Conservation (phyloP, 2,329 filamentous ascomycete species). For the Claviceps sp. region DNA sequence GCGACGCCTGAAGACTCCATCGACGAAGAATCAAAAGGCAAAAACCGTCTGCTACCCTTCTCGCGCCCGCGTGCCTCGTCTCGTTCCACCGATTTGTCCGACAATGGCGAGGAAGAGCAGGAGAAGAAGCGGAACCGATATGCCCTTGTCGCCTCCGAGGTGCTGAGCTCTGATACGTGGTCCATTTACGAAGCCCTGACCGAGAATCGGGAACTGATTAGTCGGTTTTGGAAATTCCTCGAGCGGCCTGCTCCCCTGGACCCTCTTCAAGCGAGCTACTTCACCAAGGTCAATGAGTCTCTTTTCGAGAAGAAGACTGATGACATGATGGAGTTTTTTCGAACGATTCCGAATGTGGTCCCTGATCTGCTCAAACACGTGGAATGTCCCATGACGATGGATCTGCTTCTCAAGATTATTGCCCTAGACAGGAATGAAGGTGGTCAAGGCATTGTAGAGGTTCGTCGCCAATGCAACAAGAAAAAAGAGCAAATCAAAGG, state of each 20-base stretch:
- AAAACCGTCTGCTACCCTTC: conserved; percentile 31
- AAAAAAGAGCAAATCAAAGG: not conserved
- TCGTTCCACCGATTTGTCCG: conserved; percentile 30
- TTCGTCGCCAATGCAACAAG: conserved; percentile 27
- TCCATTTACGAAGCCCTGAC: conserved; percentile 88
- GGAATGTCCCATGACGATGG: conserved; percentile 97
- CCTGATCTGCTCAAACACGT: conserved; percentile 82
- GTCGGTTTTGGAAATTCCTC: conserved; percentile 84
- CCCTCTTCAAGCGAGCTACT: conserved; percentile 89
- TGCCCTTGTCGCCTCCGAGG: conserved; percentile 83
- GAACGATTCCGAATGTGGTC: conserved; percentile 68
- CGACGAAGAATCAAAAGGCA: conserved; percentile 36
- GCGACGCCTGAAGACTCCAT: conserved; percentile 37
- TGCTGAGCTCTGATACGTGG: conserved; percentile 92
- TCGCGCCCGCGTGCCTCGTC: conserved; percentile 41
- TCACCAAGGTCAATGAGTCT: conserved; percentile 98
- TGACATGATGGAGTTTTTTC: conserved; percentile 87
- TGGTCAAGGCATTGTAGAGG: conserved; percentile 86
- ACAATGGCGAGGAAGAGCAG: conserved; percentile 53
- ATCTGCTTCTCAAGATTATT: conserved; percentile 90
- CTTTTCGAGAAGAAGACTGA: conserved; percentile 95
- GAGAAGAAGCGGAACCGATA: conserved; percentile 91
- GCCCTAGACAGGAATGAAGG: conserved; percentile 86
- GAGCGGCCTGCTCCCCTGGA: conserved; percentile 75
- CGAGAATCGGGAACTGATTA: conserved; percentile 65